Base-by-base conservation (phyloP, 176 grass and related monocot genomes). In the Oryza longistaminata region DNA sequence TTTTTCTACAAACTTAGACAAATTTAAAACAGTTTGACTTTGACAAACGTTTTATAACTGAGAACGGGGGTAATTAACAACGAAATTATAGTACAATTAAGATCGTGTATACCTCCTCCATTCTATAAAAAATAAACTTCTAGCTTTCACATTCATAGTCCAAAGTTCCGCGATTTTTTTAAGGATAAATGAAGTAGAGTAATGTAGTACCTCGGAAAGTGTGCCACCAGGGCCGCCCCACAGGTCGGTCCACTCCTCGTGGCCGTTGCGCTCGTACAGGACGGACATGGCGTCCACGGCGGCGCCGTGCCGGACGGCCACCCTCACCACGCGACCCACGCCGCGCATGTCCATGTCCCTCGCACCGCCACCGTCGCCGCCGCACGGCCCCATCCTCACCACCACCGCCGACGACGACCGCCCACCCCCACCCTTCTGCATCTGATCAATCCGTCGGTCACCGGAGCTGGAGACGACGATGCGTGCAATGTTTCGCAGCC, bases 301-400 rank as follows among this genome's bases (percentile, higher is more conserved):
- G 29, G 7, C 70, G 5, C 85, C 69, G 84, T 88, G 85, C 17
- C 79, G 88, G 64, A 92, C 29, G n/a, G 48, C 82, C 24, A 92
- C 70, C 93, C 86, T 92, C 7, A 76, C 77, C 8, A 92, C 83
- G 1, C 77, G 90, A 66, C 65, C 78, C 12, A 88, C 88, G 39
- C 79, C 90, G 17, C 80, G 53, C 37, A 92, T 77, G 76, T 90
- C 81, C 88, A 92, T 88, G 68, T 88, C 75, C 50, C 78, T 87
- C 0, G 2, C 66, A 44, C 3, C 17, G 52, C 92, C 90, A 2
- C 76, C 86, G 13, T 7, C 31, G 26, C 92, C 92, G 42, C 84
- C 85, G 34, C 82, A 88, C 0, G 93, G 85, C 5, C 82, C 88
- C 78, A 91, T 81, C 55, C 61, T 66, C 74, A 64, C 37, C 37